These are phyloP conservation scores for Penstemon eatonii DNA, from an alignment of 257 asterid species.

Conservation along the genomic window DNA sequence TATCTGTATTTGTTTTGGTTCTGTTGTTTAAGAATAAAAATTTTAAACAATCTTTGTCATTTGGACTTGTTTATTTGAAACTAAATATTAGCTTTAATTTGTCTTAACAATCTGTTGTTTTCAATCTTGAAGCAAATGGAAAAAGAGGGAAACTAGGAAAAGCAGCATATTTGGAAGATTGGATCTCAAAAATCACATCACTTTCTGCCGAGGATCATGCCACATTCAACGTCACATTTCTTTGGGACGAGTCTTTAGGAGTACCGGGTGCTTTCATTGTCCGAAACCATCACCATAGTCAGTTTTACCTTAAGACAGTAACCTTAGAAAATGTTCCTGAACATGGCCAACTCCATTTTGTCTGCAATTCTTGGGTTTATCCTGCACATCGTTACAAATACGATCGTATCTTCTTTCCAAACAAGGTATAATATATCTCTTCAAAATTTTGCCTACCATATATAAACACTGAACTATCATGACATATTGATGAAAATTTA, in stretches of 20 bases:
- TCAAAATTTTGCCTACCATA: too few species aligned
- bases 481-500: background rate
- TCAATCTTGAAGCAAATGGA: conserved; percentile 36
- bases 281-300: conserved; percentile 64
- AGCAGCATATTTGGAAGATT: conserved; percentile 56
- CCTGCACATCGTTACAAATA: conserved; percentile 59
- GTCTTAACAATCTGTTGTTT: background rate
- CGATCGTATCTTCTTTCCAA: conserved; percentile 71
- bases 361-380: conserved; percentile 90
- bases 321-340: conserved; percentile 66
- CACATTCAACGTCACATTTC: conserved; percentile 43
- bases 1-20: background rate
- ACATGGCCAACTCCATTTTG: conserved; percentile 57
- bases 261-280: conserved; percentile 77
- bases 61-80: conserved; percentile 7
- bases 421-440: conserved; percentile 47
- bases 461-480: too few species aligned
- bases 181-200: conserved; percentile 64
- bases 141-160: conserved; percentile 73
- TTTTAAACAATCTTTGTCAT: background rate
- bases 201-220: conserved; percentile 55
- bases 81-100: conserved; percentile 1
- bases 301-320: conserved; percentile 69
- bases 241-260: conserved; percentile 74
- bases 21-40: conserved; percentile 1